Evolutionary conservation across 345 rosid species (phyloP), one percentile per base, ranked within the genome.

Genomic region (Streptanthus diversifolius): DNA sequence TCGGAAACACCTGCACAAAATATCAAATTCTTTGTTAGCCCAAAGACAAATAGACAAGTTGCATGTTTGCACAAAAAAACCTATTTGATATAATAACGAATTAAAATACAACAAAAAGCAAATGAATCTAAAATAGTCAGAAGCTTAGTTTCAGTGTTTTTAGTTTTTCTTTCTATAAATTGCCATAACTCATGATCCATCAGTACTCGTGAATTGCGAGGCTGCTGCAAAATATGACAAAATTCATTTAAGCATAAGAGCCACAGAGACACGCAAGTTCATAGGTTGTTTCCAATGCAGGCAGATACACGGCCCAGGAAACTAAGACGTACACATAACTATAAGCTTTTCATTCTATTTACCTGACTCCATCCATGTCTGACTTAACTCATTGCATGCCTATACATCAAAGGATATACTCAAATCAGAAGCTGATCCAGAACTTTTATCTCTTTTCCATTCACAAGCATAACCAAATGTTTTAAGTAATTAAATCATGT

Each of bases 361-460:
- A 89, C 97, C 99, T 68, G 99, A 91, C 79, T 91, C 96, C 99
- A 91, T 89, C 99, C 99, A 93, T 36, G 91, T 86, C 74, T 91
- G 97, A 56, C 59, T 80, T 78, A 95, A 81, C 83, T 95, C 99
- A 81, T 91, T 95, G 83, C 97, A 91, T 53, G 97, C 99, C 99
- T 95, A 81, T 54, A 74, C n/a, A 63, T 58, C 60, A 68, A 70
- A 63, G 14, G 49, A 30, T 56, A 63, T 10, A 51, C 48, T 22
- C 45, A 74, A 58, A 66, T 74, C 25, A 74, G 47, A 74, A 51
- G 19, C n/a, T 4, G 15, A 37, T 47, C 7, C 37, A 14, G 19
- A 58, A 47, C 8, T 7, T 25, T 66, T 25, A 5, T 33, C 3
- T 8, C 5, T 5, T 5, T 37, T 63, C 14, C 47, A 32, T 43